Conservation (phyloP, 2,329 filamentous ascomycete species). For the Fusarium virguliforme region DNA sequence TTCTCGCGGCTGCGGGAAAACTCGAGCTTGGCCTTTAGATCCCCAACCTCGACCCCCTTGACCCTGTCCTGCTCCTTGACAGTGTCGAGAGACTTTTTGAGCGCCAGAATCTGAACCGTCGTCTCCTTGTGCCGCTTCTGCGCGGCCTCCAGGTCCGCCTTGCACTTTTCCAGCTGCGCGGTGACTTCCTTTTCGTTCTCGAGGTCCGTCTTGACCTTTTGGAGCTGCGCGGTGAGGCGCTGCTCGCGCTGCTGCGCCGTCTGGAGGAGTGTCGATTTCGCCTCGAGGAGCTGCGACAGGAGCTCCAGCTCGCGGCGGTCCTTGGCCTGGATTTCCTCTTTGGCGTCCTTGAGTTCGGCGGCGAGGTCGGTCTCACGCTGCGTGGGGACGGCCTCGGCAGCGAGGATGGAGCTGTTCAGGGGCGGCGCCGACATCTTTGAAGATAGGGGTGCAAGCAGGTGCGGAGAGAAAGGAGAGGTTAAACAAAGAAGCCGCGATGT, state of each 20-base stretch:
- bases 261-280: constrained; percentile 16
- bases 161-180: neutral
- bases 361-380: constrained; percentile 28
- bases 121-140: constrained; percentile 15
- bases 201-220: neutral
- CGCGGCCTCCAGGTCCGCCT: constrained; percentile 12
- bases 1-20: neutral
- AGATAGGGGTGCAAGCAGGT: neutral
- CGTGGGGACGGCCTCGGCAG: neutral
- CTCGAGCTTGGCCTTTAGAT: neutral
- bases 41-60: neutral
- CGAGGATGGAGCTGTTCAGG: neutral
- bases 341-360: constrained; percentile 20
- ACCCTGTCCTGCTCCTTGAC: constrained; percentile 17
- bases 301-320: constrained; percentile 14
- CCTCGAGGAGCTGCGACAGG: constrained; percentile 17
- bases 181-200: constrained; percentile 2
- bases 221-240: constrained; percentile 3
- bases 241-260: constrained; percentile 25
- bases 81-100: neutral
- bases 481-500: neutral
- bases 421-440: neutral
- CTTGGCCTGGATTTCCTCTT: constrained; percentile 11
- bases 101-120: neutral
- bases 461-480: neutral